Base-by-base conservation (phyloP, 169 alveolate genomes). In the Eimeria maxima region DNA sequence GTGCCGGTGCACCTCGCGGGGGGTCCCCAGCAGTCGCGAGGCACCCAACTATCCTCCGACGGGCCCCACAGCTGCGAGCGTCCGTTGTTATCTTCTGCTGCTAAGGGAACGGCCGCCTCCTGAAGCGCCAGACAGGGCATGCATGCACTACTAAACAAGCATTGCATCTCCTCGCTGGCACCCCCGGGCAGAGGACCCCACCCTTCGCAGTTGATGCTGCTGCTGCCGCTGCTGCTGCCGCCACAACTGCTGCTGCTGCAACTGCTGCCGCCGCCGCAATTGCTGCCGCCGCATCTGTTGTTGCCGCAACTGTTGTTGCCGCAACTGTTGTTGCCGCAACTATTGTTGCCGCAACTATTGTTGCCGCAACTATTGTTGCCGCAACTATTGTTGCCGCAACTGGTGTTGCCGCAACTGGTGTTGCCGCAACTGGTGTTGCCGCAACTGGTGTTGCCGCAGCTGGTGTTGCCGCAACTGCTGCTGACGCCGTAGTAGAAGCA, bases 11-110 rank as follows among this genome's bases (percentile, higher is more conserved):
- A 83, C 91, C 91, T 27, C 55, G 74, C 38, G 22, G 91, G 76
- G 60, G 91, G 74, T 4, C 76, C 91, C 91, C 91, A 83, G 91
- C 73, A 83, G 47, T 83, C 91, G 11, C 91, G 74, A n/a, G 38
- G 74, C 27, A 63, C 91, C 91, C 91, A 83, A 18, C 67, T 47
- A 38, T 83, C 91, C 74, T 83, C 91, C 42, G 60, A 27, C 14
- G 91, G 74, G 71, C 91, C 91, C 91, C 91, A 83, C 27, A 83
- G 76, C 74, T 83, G 91, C 16, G 27, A 7, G 13, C n/a, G 76
- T 6, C 73, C 91, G 11, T 38, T 3, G 38, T 55, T 45, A 29
- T 55, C 91, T 24, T 50, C 91, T 55, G 76, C 74, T 27, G 38
- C 74, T 27, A 83, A 67, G 65, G 91, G 91, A 53, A 44, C 20